Percentiles rank a stretch among this genome's conserved stretches.
phyloP scores from a whole-genome alignment of 768 basidiomycete species.

The Antrodiella citrinella region DNA sequence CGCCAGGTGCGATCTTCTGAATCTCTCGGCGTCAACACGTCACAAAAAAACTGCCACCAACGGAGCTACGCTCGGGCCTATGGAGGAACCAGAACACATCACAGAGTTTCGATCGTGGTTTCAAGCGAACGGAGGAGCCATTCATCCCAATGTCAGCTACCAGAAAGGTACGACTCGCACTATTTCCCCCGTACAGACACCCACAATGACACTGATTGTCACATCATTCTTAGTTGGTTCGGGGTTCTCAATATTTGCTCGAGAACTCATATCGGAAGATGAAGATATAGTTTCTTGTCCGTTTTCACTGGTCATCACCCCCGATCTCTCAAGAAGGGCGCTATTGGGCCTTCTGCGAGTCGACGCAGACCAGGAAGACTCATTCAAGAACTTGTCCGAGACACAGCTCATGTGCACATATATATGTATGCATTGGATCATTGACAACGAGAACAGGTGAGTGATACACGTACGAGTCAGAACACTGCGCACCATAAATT shows the following conservation, averaged over 20 bases:
- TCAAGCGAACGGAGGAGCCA: slow-evolving; percentile 35
- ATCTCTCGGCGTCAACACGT: too few relatives aligned
- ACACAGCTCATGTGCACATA: slow-evolving; percentile 66
- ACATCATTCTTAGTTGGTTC: slow-evolving; percentile 11
- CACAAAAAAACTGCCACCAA: too few relatives aligned
- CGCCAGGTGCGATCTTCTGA: too few relatives aligned
- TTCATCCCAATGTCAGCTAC: slow-evolving; percentile 41
- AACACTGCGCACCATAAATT: too few relatives aligned
- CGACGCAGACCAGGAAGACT: slow-evolving; percentile 21
- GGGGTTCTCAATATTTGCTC: slow-evolving; percentile 47
- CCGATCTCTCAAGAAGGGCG: slow-evolving; percentile 35
- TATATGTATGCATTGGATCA: slow-evolving; percentile 55
- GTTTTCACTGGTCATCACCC: slow-evolving; percentile 55
- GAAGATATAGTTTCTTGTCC: slow-evolving; percentile 59
- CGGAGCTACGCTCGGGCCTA: too few relatives aligned
- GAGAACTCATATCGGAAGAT: slow-evolving; percentile 38
- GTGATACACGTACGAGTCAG: too few relatives aligned
- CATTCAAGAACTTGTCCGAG: slow-evolving; percentile 37
- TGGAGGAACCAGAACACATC: slow-evolving; percentile 6
- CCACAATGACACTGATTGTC: not conserved
- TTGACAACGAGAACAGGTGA: slow-evolving; percentile 24
- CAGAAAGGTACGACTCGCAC: slow-evolving; percentile 32
- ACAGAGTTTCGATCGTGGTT: slow-evolving; percentile 45
- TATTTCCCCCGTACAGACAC: not conserved
- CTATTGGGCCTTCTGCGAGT: slow-evolving; percentile 26